Percentiles rank a stretch among this genome's conserved stretches.
These are phyloP conservation scores for Alternaria dauci DNA, from an alignment of 2,329 filamentous ascomycete genomes.

Conservation along the genomic window DNA sequence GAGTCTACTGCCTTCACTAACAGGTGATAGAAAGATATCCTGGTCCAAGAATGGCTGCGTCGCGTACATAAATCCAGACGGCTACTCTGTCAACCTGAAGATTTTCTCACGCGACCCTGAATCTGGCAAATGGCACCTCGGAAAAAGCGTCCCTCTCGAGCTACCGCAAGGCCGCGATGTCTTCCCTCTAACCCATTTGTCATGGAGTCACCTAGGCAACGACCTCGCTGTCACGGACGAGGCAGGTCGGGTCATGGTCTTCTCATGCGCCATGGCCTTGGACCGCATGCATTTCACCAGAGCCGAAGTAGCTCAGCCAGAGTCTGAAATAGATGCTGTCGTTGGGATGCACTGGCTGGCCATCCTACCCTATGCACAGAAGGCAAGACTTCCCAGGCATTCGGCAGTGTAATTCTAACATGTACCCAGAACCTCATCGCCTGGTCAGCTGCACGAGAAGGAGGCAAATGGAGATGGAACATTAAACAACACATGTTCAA, in stretches of 20 bases:
- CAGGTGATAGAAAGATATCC: constrained; percentile 70
- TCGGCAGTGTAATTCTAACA: constrained; percentile 9
- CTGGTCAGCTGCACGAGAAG: constrained; percentile 52
- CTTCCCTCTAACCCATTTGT: constrained; percentile 78
- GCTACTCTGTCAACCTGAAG: constrained; percentile 73
- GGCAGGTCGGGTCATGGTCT: constrained; percentile 77
- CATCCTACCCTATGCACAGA: constrained; percentile 53
- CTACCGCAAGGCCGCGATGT: constrained; percentile 69
- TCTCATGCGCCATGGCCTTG: constrained; percentile 74
- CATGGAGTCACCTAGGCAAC: constrained; percentile 78
- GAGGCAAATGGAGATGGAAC: constrained; percentile 71
- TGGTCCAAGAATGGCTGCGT: constrained; percentile 92
- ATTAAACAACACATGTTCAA: constrained; percentile 70
- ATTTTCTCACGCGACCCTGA: constrained; percentile 74
- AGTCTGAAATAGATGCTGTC: constrained; percentile 78
- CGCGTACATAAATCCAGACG: constrained; percentile 78
- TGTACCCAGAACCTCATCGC: constrained; percentile 44
- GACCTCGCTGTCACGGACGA: constrained; percentile 87
- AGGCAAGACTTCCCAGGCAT: constrained; percentile 30
- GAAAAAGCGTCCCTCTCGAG: constrained; percentile 73
- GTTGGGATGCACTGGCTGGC: constrained; percentile 87
- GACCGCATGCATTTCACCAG: constrained; percentile 73
- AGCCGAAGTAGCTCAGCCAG: constrained; percentile 70
- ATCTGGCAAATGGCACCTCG: constrained; percentile 78
- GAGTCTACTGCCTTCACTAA: constrained; percentile 6